phyloP scores from a whole-genome alignment of 108 stramenopile species.

The Cyclotella atomus region DNA sequence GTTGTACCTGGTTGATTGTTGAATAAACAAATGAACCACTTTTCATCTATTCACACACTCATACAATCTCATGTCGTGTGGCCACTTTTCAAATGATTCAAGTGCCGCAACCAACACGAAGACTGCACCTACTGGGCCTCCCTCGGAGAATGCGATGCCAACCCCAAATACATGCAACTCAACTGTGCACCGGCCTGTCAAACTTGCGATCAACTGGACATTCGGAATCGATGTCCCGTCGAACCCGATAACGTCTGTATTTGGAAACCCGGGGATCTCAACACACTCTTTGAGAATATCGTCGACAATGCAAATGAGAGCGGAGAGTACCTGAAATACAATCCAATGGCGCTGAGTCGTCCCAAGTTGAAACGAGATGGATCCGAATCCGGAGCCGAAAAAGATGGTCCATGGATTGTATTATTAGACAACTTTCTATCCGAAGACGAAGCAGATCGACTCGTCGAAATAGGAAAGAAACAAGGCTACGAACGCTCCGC shows the following conservation, averaged over 20 bases:
- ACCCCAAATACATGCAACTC: conserved; percentile 54
- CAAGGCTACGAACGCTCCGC: conserved; percentile 55
- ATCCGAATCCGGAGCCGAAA: conserved; percentile 26
- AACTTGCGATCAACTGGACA: conserved; percentile 40
- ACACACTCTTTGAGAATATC: conserved; percentile 70
- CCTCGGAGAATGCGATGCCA: conserved; percentile 53
- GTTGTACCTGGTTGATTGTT: too few relatives aligned
- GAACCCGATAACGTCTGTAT: conserved; percentile 46
- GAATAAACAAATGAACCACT: too few relatives aligned
- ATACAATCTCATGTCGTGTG: too few relatives aligned
- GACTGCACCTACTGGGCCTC: conserved; percentile 56
- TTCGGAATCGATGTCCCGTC: conserved; percentile 57
- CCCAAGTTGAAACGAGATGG: conserved; percentile 48
- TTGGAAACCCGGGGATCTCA: conserved; percentile 73
- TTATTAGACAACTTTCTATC: conserved; percentile 76
- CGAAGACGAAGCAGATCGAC: conserved; percentile 61
- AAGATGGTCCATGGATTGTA: conserved; percentile 81
- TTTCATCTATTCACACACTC: too few relatives aligned
- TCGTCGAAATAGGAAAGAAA: conserved; percentile 62
- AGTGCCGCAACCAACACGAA: conserved; percentile 36
- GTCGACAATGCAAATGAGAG: conserved; percentile 70
- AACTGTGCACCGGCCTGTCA: conserved; percentile 45
- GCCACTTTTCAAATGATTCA: too few relatives aligned
- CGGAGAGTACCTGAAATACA: conserved; percentile 54
- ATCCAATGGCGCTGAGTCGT: conserved; percentile 63